Evolutionary conservation across 148 eudicot genomes (phyloP).

Genomic region (Diospyros lotus): DNA sequence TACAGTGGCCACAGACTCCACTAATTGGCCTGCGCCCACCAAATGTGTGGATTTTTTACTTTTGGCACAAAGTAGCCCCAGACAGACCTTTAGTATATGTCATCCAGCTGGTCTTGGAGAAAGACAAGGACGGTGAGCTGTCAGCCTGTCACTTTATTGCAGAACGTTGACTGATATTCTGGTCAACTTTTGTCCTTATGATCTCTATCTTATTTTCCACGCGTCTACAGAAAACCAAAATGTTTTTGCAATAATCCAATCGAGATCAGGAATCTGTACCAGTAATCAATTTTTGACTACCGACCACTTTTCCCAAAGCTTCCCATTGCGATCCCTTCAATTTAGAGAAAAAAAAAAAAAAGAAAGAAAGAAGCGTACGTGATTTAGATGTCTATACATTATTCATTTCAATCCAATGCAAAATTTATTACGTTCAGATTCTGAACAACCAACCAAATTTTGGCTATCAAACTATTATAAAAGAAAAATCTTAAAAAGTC

Average conservation of each 20-base stretch:
- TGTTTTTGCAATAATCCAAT: neutral
- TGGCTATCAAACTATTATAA: neutral
- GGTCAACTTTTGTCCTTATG: slow-evolving; percentile 11
- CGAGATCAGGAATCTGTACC: neutral
- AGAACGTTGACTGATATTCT: slow-evolving; percentile 17
- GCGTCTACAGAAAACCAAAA: too few relatives aligned
- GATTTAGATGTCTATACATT: too few relatives aligned
- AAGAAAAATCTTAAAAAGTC: neutral
- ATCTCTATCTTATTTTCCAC: too few relatives aligned
- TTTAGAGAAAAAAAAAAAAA: too few relatives aligned
- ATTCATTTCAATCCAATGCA: neutral
- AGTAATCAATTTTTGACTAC: neutral
- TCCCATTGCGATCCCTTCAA: too few relatives aligned
- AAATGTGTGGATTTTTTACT: too few relatives aligned
- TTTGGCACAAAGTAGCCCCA: neutral
- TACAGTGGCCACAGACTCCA: too few relatives aligned
- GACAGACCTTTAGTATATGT: neutral
- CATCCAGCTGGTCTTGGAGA: neutral
- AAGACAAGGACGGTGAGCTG: slow-evolving; percentile 10
- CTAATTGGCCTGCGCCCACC: too few relatives aligned
- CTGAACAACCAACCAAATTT: neutral
- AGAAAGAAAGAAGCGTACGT: too few relatives aligned
- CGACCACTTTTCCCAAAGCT: neutral
- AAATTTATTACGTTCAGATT: neutral
- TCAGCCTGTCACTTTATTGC: neutral